phyloP scores from a whole-genome alignment of 2,329 filamentous ascomycete genomes.

The Beauveria brongniartii region DNA sequence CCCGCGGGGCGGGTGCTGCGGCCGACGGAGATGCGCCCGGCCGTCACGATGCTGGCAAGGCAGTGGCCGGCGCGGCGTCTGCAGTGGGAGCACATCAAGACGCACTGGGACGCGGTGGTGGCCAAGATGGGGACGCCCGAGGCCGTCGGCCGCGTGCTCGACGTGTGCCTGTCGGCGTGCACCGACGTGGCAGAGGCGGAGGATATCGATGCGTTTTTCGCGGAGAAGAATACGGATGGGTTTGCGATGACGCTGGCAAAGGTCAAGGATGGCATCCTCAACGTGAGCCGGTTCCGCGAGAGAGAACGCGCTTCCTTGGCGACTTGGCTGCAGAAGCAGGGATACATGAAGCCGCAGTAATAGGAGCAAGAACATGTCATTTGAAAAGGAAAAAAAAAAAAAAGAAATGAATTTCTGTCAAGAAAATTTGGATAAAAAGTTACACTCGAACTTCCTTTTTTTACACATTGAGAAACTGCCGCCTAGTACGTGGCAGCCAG shows the following conservation, averaged over 20 bases:
- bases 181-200: conserved; percentile 58
- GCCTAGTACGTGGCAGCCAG: conserved; percentile 62
- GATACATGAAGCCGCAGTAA: not conserved
- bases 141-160: conserved; percentile 79
- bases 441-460: not conserved
- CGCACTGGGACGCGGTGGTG: conserved; percentile 68
- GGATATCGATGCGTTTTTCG: conserved; percentile 81
- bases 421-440: not conserved
- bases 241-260: conserved; percentile 83
- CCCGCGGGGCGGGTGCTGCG: conserved; percentile 57
- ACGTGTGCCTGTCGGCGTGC: conserved; percentile 70
- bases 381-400: not conserved
- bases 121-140: conserved; percentile 74
- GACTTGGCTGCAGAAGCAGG: not conserved
- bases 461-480: not conserved
- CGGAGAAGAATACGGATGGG: conserved; percentile 71
- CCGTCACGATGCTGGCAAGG: conserved; percentile 60
- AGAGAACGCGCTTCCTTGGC: conserved; percentile 1
- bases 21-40: conserved; percentile 77
- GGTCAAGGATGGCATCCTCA: conserved; percentile 52
- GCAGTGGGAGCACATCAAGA: conserved; percentile 80
- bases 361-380: not conserved
- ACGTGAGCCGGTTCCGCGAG: not conserved
- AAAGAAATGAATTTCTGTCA: no score
- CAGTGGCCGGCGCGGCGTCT: conserved; percentile 64